These are phyloP conservation scores for Wickerhamiella hasegawae DNA, from an alignment of 805 yeast species.

Conservation along the genomic window DNA sequence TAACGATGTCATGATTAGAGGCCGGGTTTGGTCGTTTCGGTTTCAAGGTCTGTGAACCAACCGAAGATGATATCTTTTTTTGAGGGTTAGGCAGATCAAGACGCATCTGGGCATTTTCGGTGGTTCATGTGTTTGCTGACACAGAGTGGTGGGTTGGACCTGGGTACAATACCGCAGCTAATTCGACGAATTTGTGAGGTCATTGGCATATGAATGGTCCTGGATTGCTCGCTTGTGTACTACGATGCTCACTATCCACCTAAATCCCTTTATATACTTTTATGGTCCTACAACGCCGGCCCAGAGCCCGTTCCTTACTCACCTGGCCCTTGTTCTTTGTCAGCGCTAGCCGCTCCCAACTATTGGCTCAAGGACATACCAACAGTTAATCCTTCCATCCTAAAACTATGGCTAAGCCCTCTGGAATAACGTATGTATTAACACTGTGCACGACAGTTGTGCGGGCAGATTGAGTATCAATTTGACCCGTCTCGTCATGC, in stretches of 20 bases:
- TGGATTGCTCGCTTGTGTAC: background rate
- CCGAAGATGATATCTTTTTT: background rate
- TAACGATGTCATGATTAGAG: background rate
- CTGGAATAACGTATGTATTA: constrained; percentile 7
- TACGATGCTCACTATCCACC: too few species aligned
- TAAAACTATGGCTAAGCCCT: constrained; percentile 16
- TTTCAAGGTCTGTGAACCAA: background rate
- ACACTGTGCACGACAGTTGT: too few species aligned
- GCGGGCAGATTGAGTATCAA: background rate
- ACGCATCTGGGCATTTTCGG: too few species aligned
- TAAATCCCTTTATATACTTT: too few species aligned
- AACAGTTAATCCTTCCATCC: too few species aligned
- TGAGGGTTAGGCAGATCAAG: background rate
- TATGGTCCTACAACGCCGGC: too few species aligned
- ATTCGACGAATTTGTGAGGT: background rate
- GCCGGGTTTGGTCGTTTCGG: too few species aligned
- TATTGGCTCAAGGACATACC: too few species aligned
- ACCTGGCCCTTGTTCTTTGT: too few species aligned
- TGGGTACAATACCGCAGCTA: too few species aligned
- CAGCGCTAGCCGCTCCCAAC: too few species aligned
- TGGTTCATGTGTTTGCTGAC: background rate
- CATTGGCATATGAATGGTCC: constrained; percentile 2
- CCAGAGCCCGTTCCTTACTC: too few species aligned
- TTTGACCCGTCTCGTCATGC: background rate
- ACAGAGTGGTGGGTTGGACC: background rate